These are phyloP conservation scores for Xylariales sp. DNA, from an alignment of 2,329 filamentous ascomycete genomes.

Conservation along the genomic window DNA sequence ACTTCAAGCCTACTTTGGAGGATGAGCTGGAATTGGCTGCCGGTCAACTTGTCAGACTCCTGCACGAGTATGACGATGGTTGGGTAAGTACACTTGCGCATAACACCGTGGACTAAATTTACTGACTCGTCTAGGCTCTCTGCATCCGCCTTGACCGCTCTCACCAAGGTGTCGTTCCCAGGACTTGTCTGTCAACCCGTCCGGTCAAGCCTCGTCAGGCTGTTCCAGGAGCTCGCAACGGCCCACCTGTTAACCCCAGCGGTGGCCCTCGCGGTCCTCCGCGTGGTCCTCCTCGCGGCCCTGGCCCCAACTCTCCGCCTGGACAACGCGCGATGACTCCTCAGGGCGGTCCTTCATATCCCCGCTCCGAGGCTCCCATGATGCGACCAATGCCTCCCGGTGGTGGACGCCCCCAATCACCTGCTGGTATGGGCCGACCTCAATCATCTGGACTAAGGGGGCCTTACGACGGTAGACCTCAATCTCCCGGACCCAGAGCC, in stretches of 20 bases:
- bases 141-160: conserved; percentile 88
- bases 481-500: conserved; percentile 19
- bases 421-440: conserved; percentile 20
- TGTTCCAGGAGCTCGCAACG: conserved; percentile 38
- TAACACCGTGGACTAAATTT: too few species aligned
- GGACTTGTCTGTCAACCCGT: conserved; percentile 87
- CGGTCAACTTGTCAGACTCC: conserved; percentile 79
- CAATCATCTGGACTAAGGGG: conserved; percentile 10
- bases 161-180: conserved; percentile 85
- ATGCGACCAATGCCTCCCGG: conserved; percentile 27
- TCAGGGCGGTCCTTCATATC: conserved; percentile 28
- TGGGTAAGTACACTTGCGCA: conserved; percentile 92
- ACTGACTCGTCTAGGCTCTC: conserved; percentile 80
- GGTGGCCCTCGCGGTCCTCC: conserved; percentile 24
- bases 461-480: conserved; percentile 14
- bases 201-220: conserved; percentile 79
- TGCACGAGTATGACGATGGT: conserved; percentile 97
- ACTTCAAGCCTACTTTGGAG: conserved; percentile 87
- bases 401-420: conserved; percentile 23
- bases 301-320: conserved; percentile 27
- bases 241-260: conserved; percentile 48
- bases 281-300: conserved; percentile 22
- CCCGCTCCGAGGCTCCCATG: conserved; percentile 32
- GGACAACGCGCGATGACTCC: conserved; percentile 36
- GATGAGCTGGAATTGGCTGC: conserved; percentile 81